Evolutionary conservation across 208 protist genomes (phyloP).

Genomic region (Acanthamoeba lenticulata): DNA sequence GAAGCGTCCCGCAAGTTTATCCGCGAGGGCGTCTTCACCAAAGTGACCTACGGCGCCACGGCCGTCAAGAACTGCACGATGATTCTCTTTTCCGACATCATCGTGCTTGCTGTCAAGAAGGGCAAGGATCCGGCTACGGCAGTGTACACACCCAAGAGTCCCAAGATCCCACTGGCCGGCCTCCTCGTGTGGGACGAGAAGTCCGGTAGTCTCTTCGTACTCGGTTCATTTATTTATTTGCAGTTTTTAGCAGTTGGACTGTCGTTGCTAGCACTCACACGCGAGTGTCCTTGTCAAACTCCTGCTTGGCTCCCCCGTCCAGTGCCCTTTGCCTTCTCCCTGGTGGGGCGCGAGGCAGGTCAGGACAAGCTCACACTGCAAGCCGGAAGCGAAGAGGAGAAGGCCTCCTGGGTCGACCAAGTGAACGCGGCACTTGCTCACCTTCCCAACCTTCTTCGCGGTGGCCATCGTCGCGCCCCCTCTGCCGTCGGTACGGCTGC

Average conservation of each 20-base stretch:
- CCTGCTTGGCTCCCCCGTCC: not conserved
- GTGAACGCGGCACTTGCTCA: not conserved
- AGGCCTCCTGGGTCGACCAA: not conserved
- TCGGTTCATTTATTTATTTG: not conserved
- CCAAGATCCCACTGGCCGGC: not conserved
- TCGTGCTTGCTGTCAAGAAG: not conserved
- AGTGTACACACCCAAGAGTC: not conserved
- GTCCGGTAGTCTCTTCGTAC: too few species aligned
- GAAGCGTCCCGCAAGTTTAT: not conserved
- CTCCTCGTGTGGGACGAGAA: slow-evolving; percentile 2
- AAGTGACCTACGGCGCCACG: not conserved
- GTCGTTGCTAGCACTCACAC: too few species aligned
- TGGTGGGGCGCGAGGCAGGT: not conserved
- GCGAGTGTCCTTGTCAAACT: not conserved
- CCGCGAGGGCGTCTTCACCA: not conserved
- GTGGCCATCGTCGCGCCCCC: not conserved
- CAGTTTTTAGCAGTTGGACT: too few species aligned
- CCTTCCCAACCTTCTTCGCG: not conserved
- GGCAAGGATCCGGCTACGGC: not conserved
- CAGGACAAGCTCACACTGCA: not conserved
- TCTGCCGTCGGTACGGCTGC: not conserved
- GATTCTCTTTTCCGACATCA: slow-evolving; percentile 45
- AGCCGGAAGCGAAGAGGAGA: not conserved
- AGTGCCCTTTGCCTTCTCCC: not conserved
- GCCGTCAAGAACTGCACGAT: slow-evolving; percentile 21